Base-by-base conservation (phyloP, 495 filamentous ascomycete species). In the Gamarada debralockiae region DNA sequence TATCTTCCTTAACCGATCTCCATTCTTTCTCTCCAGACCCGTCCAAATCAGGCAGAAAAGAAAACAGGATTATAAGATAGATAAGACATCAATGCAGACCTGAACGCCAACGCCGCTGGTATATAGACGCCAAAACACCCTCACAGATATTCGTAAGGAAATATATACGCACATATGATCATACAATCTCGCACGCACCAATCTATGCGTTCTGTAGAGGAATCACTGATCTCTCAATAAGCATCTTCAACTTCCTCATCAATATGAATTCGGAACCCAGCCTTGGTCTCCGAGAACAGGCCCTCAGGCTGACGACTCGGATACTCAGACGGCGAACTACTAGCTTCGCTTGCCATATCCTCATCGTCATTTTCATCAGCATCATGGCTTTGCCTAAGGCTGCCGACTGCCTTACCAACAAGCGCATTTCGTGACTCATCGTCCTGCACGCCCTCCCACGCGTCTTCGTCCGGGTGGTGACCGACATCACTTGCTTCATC, bases 301-400 rank as follows among this genome's bases (percentile, higher is more conserved):
- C 7, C 23, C 20, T 21, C 20, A n/a, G 24, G 44, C 27, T 70
- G 62, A 1, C 61, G 71, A 37, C 67, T 70, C 8, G 71, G 69
- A 47, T 69, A 71, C 41, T 72, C 71, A 36, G 61, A 67, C 8
- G 70, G 69, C 18, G 55, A 59, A 54, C 65, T 67, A 8, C 68
- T 71, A 21, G 42, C 44, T 24, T 69, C 66, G 42, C 65, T 71
- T 20, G 50, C 63, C 3, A 50, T 29, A 41, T 60, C 56, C 6
- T 53, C 50, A 2, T 31, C 41, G 2, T 52, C 53, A 20, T 31
- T 38, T 2, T 27, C 42, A 6, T 18, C 38, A 8, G 31, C 46
- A 36, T 37, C 23, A 2, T 45, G 33, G 9, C 36, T 34, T n/a
- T 29, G 27, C 27, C 27, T 29, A 10, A 29, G 27, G 27, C 27